A percentile compares a stretch with the other conserved stretches of the same genome.
Conservation (phyloP, 2,329 filamentous ascomycete species). For the Calonectria montana region DNA sequence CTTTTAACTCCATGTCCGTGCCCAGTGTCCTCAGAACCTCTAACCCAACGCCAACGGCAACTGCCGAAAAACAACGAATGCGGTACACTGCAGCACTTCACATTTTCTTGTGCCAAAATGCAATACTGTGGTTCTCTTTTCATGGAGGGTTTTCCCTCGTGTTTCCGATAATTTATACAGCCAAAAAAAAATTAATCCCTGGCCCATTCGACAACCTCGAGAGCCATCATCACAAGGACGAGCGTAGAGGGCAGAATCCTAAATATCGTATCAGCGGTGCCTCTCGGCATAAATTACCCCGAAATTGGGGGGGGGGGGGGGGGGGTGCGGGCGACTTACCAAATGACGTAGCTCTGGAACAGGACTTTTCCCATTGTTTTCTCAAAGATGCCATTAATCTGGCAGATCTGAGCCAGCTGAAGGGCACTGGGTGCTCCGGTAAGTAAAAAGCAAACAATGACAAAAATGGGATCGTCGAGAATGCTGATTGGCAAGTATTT, state of each 20-base stretch:
- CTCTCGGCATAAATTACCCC: constrained; percentile 14
- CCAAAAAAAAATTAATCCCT: constrained; percentile 31
- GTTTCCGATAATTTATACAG: background rate
- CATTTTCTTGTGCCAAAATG: background rate
- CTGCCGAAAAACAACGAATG: background rate
- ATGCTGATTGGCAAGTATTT: constrained; percentile 95
- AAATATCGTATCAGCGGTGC: constrained; percentile 41
- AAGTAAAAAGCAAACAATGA: constrained; percentile 97
- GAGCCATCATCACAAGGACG: constrained; percentile 86
- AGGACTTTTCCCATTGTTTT: constrained; percentile 91
- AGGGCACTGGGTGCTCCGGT: constrained; percentile 93
- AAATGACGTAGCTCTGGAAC: constrained; percentile 90
- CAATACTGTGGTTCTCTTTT: background rate
- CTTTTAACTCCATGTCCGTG: background rate
- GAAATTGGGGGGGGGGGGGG: no score
- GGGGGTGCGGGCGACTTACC: constrained; percentile 66
- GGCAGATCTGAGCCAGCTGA: constrained; percentile 97
- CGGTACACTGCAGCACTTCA: background rate
- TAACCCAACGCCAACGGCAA: constrained; percentile 17
- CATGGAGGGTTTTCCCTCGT: background rate
- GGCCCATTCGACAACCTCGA: constrained; percentile 95
- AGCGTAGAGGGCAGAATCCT: constrained; percentile 96
- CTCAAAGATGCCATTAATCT: constrained; percentile 97
- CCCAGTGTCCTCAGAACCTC: background rate
- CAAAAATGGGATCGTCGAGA: constrained; percentile 96